These are phyloP conservation scores for Ascochyta lentis DNA, from an alignment of 2,329 filamentous ascomycete species.

Conservation along the genomic window DNA sequence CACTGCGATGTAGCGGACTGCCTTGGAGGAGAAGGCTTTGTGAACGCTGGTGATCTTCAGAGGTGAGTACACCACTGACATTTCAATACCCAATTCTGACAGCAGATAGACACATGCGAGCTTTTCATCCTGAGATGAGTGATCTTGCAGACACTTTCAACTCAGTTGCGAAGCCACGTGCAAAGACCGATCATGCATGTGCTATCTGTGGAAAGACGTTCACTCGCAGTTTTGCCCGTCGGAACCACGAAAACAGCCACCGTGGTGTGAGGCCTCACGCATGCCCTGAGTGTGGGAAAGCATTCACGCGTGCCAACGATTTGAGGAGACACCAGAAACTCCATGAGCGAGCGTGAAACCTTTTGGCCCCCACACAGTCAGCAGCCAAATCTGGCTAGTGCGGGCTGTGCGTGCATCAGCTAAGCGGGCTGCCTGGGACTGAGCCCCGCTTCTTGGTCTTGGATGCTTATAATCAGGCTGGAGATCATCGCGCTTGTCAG, in stretches of 20 bases:
- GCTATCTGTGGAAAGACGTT: conserved; percentile 48
- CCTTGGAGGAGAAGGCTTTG: conserved; percentile 48
- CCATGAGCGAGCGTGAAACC: conserved; percentile 22
- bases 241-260: conserved; percentile 49
- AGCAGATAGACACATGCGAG: conserved; percentile 21
- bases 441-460: conserved; percentile 1
- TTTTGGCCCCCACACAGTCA: conserved; percentile 11
- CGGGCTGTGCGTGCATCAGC: conserved; percentile 9
- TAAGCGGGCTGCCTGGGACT: conserved; percentile 1
- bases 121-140: conserved; percentile 36
- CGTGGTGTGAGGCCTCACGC: conserved; percentile 32
- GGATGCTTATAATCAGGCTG: not conserved
- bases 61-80: conserved; percentile 19
- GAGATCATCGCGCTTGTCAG: not conserved
- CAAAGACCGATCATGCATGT: conserved; percentile 40
- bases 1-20: conserved; percentile 49
- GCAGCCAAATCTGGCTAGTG: conserved; percentile 2
- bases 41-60: conserved; percentile 48
- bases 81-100: not conserved
- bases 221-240: conserved; percentile 47
- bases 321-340: conserved; percentile 32
- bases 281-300: conserved; percentile 37
- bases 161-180: conserved; percentile 11
- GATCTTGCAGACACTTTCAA: conserved; percentile 32
- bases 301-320: conserved; percentile 37